Evolutionary conservation across 2,329 filamentous ascomycete species (phyloP).

Genomic region (Hypomyces rosellus): DNA sequence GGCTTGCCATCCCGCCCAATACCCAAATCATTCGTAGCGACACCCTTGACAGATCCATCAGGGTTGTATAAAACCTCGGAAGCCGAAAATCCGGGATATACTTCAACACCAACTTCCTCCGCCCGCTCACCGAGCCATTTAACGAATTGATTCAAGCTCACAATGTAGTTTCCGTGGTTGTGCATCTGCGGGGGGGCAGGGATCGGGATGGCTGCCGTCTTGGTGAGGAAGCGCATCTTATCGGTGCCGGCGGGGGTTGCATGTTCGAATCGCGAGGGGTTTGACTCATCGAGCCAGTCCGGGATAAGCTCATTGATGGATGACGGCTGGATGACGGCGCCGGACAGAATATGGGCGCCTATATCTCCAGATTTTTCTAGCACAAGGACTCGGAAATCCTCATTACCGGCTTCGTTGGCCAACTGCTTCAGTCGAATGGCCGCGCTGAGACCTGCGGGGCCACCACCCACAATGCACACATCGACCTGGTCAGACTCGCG

Average conservation of each 20-base stretch:
- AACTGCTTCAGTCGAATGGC: constrained; percentile 94
- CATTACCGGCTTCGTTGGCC: constrained; percentile 88
- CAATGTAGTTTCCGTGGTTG: constrained; percentile 96
- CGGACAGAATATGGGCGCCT: constrained; percentile 90
- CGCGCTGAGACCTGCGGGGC: constrained; percentile 87
- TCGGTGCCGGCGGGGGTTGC: constrained; percentile 79
- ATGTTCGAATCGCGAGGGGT: constrained; percentile 79
- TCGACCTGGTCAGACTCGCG: constrained; percentile 91
- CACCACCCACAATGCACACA: constrained; percentile 92
- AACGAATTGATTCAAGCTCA: constrained; percentile 89
- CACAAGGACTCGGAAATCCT: constrained; percentile 88
- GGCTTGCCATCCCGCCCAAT: constrained; percentile 74
- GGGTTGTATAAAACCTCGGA: constrained; percentile 82
- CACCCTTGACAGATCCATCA: constrained; percentile 85
- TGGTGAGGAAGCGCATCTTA: constrained; percentile 90
- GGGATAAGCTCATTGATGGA: constrained; percentile 86
- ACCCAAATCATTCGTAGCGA: constrained; percentile 93
- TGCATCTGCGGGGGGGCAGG: constrained; percentile 95
- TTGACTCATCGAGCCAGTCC: constrained; percentile 86
- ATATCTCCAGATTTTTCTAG: constrained; percentile 94
- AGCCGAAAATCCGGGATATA: constrained; percentile 93
- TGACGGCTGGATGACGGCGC: constrained; percentile 87
- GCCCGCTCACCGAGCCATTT: constrained; percentile 95
- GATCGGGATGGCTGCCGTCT: constrained; percentile 68
- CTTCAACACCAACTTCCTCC: constrained; percentile 92